Evolutionary conservation across 768 basidiomycete species (phyloP).

Genomic region (Podaxis mareebaensis): DNA sequence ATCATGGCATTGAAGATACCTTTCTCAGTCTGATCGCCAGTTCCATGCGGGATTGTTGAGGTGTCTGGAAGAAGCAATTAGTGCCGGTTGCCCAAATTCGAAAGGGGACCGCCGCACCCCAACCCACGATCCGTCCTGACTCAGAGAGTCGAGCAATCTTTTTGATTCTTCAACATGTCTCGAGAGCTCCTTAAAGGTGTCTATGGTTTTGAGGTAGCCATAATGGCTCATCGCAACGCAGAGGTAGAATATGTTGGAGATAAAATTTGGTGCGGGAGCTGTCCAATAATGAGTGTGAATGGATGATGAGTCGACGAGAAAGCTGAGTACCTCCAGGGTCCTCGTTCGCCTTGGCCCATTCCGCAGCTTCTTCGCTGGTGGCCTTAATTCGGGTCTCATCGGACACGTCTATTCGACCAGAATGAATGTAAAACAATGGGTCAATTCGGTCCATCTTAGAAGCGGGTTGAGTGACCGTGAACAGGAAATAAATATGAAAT

Average conservation of each 20-base stretch:
- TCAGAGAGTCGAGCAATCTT: constrained; percentile 72
- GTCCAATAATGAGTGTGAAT: constrained; percentile 11
- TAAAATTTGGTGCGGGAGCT: constrained; percentile 84
- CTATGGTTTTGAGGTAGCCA: constrained; percentile 81
- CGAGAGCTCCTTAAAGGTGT: constrained; percentile 67
- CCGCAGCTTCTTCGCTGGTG: constrained; percentile 80
- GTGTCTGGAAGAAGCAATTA: constrained; percentile 44
- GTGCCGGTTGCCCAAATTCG: not conserved
- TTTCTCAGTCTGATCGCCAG: constrained; percentile 77
- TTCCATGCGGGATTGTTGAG: constrained; percentile 76
- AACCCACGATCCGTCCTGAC: constrained; percentile 80
- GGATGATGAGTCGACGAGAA: not conserved
- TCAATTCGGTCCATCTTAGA: constrained; percentile 89
- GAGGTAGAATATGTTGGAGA: constrained; percentile 93
- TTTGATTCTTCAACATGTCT: constrained; percentile 79
- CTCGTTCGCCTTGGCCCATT: constrained; percentile 62
- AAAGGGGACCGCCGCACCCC: constrained; percentile 49
- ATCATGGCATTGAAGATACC: constrained; percentile 34
- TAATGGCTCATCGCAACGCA: constrained; percentile 87
- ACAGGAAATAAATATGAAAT: not conserved
- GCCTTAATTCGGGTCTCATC: constrained; percentile 96
- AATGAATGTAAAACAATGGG: constrained; percentile 73
- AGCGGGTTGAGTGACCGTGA: constrained; percentile 6
- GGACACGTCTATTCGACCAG: constrained; percentile 68
- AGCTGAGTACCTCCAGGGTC: constrained; percentile 39